phyloP scores from a whole-genome alignment of 2,329 filamentous ascomycete genomes.

The Rhinocladiella similis region DNA sequence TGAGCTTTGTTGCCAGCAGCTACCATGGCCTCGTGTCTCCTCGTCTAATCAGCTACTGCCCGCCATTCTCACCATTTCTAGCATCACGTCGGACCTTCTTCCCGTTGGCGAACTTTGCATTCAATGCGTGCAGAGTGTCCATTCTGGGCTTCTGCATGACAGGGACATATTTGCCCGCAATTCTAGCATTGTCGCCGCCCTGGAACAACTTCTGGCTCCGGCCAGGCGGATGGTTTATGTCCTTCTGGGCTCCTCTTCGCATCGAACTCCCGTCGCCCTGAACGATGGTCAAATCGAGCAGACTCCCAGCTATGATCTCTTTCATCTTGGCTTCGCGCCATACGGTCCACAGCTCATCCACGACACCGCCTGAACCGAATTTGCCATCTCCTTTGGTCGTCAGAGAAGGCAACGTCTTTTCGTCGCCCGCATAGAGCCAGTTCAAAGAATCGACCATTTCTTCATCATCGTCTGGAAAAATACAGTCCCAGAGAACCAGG shows the following conservation, averaged over 20 bases:
- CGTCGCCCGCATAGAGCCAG: constrained; percentile 80
- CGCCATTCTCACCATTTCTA: constrained; percentile 8
- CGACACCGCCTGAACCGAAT: constrained; percentile 64
- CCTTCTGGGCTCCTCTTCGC: constrained; percentile 25
- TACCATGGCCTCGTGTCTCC: constrained; percentile 5
- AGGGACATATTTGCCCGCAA: constrained; percentile 59
- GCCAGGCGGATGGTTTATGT: constrained; percentile 28
- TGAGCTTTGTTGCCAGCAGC: background rate
- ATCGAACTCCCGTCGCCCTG: constrained; percentile 39
- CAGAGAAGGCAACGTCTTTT: constrained; percentile 41
- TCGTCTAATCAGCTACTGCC: constrained; percentile 18
- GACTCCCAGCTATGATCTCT: constrained; percentile 73
- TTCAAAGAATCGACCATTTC: constrained; percentile 61
- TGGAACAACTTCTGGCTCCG: constrained; percentile 57
- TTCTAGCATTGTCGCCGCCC: constrained; percentile 55
- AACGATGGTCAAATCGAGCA: constrained; percentile 64
- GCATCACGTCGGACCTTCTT: constrained; percentile 46
- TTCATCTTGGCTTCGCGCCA: constrained; percentile 89
- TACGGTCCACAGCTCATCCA: constrained; percentile 75
- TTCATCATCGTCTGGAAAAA: constrained; percentile 66
- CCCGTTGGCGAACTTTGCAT: constrained; percentile 57
- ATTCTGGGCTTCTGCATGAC: constrained; percentile 57
- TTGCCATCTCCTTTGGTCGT: constrained; percentile 56
- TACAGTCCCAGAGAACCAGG: constrained; percentile 92
- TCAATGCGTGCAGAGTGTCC: constrained; percentile 62